These are phyloP conservation scores for Phialophora expanda DNA, from an alignment of 2,329 filamentous ascomycete genomes.

Conservation along the genomic window DNA sequence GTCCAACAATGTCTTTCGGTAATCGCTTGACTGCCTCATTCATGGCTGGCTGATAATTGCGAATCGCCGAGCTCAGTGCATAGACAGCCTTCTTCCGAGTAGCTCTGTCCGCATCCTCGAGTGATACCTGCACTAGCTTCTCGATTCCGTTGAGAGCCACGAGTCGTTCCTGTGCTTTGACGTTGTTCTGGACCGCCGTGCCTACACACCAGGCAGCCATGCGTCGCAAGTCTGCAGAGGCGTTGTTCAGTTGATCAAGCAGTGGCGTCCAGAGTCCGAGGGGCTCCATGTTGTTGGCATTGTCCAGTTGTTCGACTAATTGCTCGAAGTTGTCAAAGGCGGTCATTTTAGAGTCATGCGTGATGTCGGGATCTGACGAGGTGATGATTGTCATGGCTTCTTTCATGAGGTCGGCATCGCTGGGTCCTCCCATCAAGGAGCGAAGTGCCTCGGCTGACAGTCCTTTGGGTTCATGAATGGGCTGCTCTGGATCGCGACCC, in stretches of 20 bases:
- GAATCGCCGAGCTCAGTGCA: constrained; percentile 80
- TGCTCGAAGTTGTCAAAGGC: constrained; percentile 97
- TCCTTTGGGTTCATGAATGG: constrained; percentile 45
- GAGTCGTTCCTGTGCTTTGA: constrained; percentile 76
- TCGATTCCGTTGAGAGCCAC: constrained; percentile 70
- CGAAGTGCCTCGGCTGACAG: constrained; percentile 74
- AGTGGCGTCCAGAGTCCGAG: constrained; percentile 83
- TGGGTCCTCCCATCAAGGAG: constrained; percentile 79
- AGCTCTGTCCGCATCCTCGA: constrained; percentile 63
- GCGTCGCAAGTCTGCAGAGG: constrained; percentile 73
- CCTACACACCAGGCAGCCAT: constrained; percentile 95
- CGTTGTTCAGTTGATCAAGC: constrained; percentile 69
- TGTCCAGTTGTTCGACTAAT: constrained; percentile 89
- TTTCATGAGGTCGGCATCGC: constrained; percentile 90
- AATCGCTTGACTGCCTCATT: constrained; percentile 70
- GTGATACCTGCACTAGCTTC: constrained; percentile 68
- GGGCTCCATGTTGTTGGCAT: constrained; percentile 88
- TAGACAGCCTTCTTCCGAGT: constrained; percentile 87
- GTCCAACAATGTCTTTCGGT: constrained; percentile 64
- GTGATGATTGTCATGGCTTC: constrained; percentile 78
- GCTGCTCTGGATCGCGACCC: constrained; percentile 27
- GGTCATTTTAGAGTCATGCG: constrained; percentile 75
- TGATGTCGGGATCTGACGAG: constrained; percentile 64
- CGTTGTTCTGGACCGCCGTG: constrained; percentile 96
- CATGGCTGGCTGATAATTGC: constrained; percentile 84